phyloP scores from a whole-genome alignment of 768 basidiomycete species.

The Collybia sordida region DNA sequence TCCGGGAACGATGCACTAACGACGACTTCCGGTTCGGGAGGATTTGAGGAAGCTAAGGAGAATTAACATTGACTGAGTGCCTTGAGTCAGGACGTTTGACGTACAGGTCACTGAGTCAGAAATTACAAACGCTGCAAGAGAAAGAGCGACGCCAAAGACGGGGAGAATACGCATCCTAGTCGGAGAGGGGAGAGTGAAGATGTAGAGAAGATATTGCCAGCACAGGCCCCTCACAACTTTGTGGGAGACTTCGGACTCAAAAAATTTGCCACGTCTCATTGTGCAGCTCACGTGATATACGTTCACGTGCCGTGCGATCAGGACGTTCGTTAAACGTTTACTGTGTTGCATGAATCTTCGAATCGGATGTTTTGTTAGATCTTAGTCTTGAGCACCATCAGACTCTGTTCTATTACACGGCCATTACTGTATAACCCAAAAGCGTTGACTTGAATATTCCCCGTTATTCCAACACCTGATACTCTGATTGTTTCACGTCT shows the following conservation, averaged over 20 bases:
- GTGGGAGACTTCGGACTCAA: not conserved
- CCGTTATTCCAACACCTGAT: no score
- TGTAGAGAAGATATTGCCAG: no score
- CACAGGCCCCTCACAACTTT: no score
- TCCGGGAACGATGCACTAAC: slow-evolving; percentile 64
- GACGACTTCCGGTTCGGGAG: slow-evolving; percentile 53
- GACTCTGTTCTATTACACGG: no score
- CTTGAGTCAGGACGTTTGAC: slow-evolving; percentile 8
- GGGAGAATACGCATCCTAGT: slow-evolving; percentile 17
- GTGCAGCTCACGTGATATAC: slow-evolving; percentile 1
- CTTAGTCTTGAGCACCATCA: no score
- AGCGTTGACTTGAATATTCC: no score
- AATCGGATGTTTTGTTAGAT: no score
- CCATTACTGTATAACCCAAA: no score
- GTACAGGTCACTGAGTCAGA: slow-evolving; percentile 15
- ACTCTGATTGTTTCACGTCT: no score
- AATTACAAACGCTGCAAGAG: slow-evolving; percentile 12
- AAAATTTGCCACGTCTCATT: slow-evolving; percentile 16
- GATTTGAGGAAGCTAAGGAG: slow-evolving; percentile 15
- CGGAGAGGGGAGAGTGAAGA: not conserved
- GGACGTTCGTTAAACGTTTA: no score
- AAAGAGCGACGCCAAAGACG: slow-evolving; percentile 10
- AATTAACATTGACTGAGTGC: slow-evolving; percentile 1
- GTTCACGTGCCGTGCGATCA: no score
- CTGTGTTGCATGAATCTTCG: no score